phyloP scores from a whole-genome alignment of 768 basidiomycete genomes.

The Leccinum barrowsii region DNA sequence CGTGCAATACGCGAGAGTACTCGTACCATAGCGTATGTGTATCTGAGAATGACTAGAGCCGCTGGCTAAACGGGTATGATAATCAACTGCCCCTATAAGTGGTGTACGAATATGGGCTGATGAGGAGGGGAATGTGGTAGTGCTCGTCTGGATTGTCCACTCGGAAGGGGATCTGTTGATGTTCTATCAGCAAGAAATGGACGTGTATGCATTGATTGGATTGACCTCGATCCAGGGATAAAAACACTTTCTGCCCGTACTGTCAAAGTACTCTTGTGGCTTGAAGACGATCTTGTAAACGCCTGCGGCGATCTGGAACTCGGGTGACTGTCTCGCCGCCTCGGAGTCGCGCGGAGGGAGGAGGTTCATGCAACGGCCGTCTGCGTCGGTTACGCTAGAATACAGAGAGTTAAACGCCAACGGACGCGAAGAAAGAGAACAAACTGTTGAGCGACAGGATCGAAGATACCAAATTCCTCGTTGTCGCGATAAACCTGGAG shows the following conservation, averaged over 20 bases:
- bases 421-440: background rate
- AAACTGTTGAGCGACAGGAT: conserved; percentile 61
- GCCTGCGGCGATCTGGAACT: conserved; percentile 40
- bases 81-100: conserved; percentile 86
- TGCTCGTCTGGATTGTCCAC: conserved; percentile 74
- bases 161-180: conserved; percentile 68
- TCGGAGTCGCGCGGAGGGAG: conserved; percentile 52
- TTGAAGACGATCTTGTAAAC: conserved; percentile 85
- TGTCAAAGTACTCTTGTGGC: conserved; percentile 78
- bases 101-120: conserved; percentile 89
- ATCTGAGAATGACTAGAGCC: conserved; percentile 7
- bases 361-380: conserved; percentile 82
- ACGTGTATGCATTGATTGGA: conserved; percentile 5
- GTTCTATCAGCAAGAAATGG: conserved; percentile 5
- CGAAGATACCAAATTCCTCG: conserved; percentile 44
- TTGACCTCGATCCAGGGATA: conserved; percentile 89
- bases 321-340: conserved; percentile 39
- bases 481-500: conserved; percentile 51
- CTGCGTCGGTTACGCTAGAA: conserved; percentile 66
- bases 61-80: background rate
- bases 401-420: background rate
- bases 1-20: conserved; percentile 75
- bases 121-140: conserved; percentile 87
- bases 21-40: conserved; percentile 37
- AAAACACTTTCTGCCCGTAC: conserved; percentile 61